Evolutionary conservation across 441 rosid species (phyloP), one percentile per base, ranked within the genome.

Genomic region (Erodium moschatum): DNA sequence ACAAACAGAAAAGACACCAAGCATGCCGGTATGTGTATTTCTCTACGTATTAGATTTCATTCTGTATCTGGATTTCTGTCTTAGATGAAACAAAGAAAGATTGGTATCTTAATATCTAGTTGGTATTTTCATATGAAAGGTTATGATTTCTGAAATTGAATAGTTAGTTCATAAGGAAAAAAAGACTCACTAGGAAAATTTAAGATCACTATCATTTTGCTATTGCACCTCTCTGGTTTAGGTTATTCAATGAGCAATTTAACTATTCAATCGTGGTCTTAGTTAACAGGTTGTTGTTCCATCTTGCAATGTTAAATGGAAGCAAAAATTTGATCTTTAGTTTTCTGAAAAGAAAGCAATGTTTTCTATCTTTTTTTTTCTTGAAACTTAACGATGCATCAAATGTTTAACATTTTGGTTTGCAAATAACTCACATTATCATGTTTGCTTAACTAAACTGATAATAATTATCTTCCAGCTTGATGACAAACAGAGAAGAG

Each of bases 181-280:
- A 29, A 29, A 29, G 31, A 29, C 31, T 12, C 15, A 11, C 58
- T 50, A 4, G 19, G 58, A 50, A 50, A 50, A 50, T 50, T 50
- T 5, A 50, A 15, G 16, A 11, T n/a, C 58, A 4, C 58, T 11
- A 13, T n/a, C 18, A 50, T 19, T 50, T 50, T 15, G n/a, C 19
- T 50, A 50, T 50, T 50, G 58, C 58, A n/a, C 44, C 44, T 9
- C 44, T 38, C 44, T 38, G 58, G 31, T 50, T 50, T 50, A 50
- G 19, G 7, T 50, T 50, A n/a, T 15, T 50, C 16, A 50, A 50
- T 50, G n/a, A n/a, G 58, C 58, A 15, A 16, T 52, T 16, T 52
- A 52, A 52, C 19, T 12, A 52, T 15, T 52, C 16, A 52, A 16
- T 13, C 21, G 16, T 52, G 21, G n/a, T 15, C 20, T 15, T 13